Evolutionary conservation across 805 yeast species (phyloP).

Genomic region (Teunomyces kruisii): DNA sequence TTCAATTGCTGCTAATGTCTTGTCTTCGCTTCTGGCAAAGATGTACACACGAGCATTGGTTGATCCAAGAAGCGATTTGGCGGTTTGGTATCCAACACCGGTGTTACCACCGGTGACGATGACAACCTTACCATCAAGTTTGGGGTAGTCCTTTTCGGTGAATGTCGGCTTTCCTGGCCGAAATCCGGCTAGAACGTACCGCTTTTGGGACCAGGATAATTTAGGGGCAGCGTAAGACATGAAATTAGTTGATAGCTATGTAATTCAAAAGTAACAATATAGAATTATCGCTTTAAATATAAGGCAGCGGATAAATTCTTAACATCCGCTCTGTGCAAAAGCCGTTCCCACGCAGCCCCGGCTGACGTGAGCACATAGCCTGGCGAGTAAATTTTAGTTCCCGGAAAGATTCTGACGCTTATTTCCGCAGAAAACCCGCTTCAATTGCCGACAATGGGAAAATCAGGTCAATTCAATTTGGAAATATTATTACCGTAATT

Average conservation of each 20-base stretch:
- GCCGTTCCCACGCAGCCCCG: no score
- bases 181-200: conserved; percentile 5
- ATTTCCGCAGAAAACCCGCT: no score
- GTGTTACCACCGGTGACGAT: conserved; percentile 41
- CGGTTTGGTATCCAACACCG: conserved; percentile 32
- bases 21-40: conserved; percentile 35
- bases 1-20: conserved; percentile 26
- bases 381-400: no score
- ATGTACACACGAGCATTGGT: conserved; percentile 34
- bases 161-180: conserved; percentile 17
- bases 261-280: no score
- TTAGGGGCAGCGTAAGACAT: conserved; percentile 1
- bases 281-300: background rate
- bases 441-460: background rate
- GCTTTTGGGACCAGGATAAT: conserved; percentile 1
- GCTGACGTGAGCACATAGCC: no score
- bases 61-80: conserved; percentile 25
- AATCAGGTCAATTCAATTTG: no score
- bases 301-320: background rate
- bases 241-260: no score
- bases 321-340: background rate
- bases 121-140: conserved; percentile 34
- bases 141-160: conserved; percentile 32
- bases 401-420: no score
- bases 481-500: no score